Base-by-base conservation (phyloP, 2,329 filamentous ascomycete genomes). In the Fusarium miscanthi region DNA sequence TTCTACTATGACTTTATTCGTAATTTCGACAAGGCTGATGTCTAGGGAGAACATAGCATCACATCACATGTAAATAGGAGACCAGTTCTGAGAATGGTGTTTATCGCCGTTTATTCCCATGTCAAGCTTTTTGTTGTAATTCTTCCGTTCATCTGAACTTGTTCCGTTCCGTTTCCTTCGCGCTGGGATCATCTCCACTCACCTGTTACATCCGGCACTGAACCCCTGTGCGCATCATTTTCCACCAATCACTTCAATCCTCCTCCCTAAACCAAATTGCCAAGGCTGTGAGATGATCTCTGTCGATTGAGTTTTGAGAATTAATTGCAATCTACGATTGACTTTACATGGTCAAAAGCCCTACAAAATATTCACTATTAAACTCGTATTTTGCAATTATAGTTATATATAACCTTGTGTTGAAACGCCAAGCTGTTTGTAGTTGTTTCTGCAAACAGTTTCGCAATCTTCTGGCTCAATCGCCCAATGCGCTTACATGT, bases 201-300 rank as follows among this genome's bases (percentile, higher is more conserved):
- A 76, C 74, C 74, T 76, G 74, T 73, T 69, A 76, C 74, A 76
- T 42, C 35, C 53, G 31, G 37, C 33, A 46, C 56, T 31, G 27
- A 53, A 73, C 57, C 73, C 74, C 59, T 74, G 71, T 48, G 45
- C 46, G 37, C 13, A n/a, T 65, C 38, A n/a, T 41, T 69, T 76
- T 65, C 74, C 74, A 77, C 74, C 74, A 76, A 76, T 76, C 62
- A 48, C 21, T 19, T 12, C 1, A 6, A 14, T 14, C 1, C 2
- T 31, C 40, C 8, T 3, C 3, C 43, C 12, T 3, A 27, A 10
- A 17, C 25, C 5, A 27, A 3, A 21, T 12, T 51, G 30, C 25
- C n/a, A 58, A 57, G 52, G 16, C 19, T 10, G 4, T 13, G 11
- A 41, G 14, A n/a, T 46, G 23, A 13, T 49, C 21, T 12, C 11